Base-by-base conservation (phyloP, 179 eudicot genomes). In the Heliamphora pulchella region DNA sequence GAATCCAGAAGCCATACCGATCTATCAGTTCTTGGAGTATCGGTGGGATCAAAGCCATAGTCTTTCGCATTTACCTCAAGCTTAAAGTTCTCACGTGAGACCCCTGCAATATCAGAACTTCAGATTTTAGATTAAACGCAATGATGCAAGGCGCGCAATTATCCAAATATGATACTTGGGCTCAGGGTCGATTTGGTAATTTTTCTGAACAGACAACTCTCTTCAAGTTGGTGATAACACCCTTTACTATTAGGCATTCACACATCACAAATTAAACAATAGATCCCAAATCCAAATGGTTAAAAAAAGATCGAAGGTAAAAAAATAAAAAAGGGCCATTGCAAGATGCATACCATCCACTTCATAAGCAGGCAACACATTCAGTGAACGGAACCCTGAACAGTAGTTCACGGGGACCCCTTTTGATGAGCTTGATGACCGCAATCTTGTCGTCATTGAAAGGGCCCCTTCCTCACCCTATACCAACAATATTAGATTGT, bases 381-480 rank as follows among this genome's bases (percentile, higher is more conserved):
- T 74, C 76, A 90, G 81, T 47, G 99, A 89, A 61, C 98, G 97
- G 82, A 96, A 96, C 74, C 99, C 99, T 47, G 99, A 94, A 79
- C 99, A 96, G 82, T 96, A 96, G 84, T 96, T 96, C 78, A 96
- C 98, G 47, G 99, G 98, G 50, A 94, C 85, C 76, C 97, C 96
- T 80, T 94, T 96, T 15, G 98, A 92, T 80, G 96, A 86, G 83
- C 81, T 91, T 80, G 72, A 78, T 58, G 94, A 89, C 58, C 89
- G 85, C 79, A 82, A 72, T 83, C 90, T 94, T 72, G 97, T 96
- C 47, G 99, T 96, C 99, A 96, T 92, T 72, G 99, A 96, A 79
- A 96, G 94, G 5, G 99, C 98, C 73, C 99, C 99, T 86, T 96
- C 99, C 87, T 96, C 99, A 65, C 99, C 99, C 99, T 96, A 81